Base-by-base conservation (phyloP, 202 grass and related monocot genomes). In the Setaria viridis region DNA sequence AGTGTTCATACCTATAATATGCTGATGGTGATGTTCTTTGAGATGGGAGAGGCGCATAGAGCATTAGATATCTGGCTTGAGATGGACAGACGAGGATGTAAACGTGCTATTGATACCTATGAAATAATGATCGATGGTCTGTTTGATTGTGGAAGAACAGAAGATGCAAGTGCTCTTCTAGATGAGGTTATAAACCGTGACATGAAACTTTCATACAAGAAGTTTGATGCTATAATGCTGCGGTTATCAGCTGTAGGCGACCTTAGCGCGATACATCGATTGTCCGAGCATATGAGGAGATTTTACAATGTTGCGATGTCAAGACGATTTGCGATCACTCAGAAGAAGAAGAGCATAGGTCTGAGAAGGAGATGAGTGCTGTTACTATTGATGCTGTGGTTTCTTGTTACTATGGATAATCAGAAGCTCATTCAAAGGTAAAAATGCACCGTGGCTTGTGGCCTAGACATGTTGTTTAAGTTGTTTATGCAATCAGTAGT, bases 1-100 rank as follows among this genome's bases (percentile, higher is more conserved):
- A 99, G 93, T 79, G 88, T 99, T 34, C 96, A 99, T 79, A 93
- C 96, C 16, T 99, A 99, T 74, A 94, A 94, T 77, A 99, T 99
- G 93, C 67, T 99, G 59, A 94, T 99, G 81, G 34, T 81, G 80
- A 95, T 99, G 93, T 99, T 92, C 88, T 96, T 96, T 25, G 77
- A 86, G 72, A 99, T 91, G 69, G 84, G 81, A 48, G 90, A 96
- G 51, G 86, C 93, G 15, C 63, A 90, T 85, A 91, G 84, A 56
- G 93, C 96, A 59, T 78, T 94, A 5, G 57, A 92, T 80, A 94
- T 93, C 54, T 94, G 96, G 93, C 80, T 79, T 34, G 93, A 99
- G 80, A 99, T 99, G 88, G 90, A 99, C 78, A 89, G 21, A 15
- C 86, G 91, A 87, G 76, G 76, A 75, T 99, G 96, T 67, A 43